phyloP scores from a whole-genome alignment of 2,329 filamentous ascomycete genomes.

The Alternaria sp. region DNA sequence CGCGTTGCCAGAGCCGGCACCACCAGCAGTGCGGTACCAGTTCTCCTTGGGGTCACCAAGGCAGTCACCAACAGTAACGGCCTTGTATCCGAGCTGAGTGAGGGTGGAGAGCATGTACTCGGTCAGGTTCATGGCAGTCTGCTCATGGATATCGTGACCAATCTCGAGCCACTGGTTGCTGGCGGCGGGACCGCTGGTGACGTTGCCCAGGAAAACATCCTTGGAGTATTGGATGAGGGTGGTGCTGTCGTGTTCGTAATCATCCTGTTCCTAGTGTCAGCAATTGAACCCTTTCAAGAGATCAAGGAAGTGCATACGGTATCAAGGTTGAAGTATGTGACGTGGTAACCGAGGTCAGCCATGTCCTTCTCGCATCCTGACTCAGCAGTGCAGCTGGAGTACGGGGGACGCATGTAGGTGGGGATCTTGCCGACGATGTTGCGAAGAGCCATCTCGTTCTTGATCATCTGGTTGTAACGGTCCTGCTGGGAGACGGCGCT shows the following conservation, averaged over 20 bases:
- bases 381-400: constrained; percentile 54
- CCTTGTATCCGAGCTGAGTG: constrained; percentile 50
- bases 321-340: constrained; percentile 67
- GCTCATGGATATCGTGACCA: constrained; percentile 57
- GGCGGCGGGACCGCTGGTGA: constrained; percentile 42
- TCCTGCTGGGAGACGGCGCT: constrained; percentile 52
- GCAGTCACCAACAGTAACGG: constrained; percentile 57
- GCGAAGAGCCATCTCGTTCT: constrained; percentile 62
- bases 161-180: constrained; percentile 57
- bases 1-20: constrained; percentile 42
- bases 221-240: constrained; percentile 60
- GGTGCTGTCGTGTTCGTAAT: constrained; percentile 63
- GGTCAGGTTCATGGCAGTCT: constrained; percentile 54
- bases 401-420: constrained; percentile 61
- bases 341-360: constrained; percentile 61
- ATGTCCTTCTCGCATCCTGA: constrained; percentile 47
- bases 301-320: constrained; percentile 34
- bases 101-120: constrained; percentile 53
- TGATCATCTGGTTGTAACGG: constrained; percentile 58
- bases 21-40: constrained; percentile 55
- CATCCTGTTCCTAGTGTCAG: constrained; percentile 46
- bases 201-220: constrained; percentile 58
- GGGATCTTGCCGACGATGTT: constrained; percentile 64
- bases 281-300: neutral
- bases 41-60: constrained; percentile 53